These are phyloP conservation scores for Thielaviopsis musarum DNA, from an alignment of 2,329 filamentous ascomycete genomes.

Conservation along the genomic window DNA sequence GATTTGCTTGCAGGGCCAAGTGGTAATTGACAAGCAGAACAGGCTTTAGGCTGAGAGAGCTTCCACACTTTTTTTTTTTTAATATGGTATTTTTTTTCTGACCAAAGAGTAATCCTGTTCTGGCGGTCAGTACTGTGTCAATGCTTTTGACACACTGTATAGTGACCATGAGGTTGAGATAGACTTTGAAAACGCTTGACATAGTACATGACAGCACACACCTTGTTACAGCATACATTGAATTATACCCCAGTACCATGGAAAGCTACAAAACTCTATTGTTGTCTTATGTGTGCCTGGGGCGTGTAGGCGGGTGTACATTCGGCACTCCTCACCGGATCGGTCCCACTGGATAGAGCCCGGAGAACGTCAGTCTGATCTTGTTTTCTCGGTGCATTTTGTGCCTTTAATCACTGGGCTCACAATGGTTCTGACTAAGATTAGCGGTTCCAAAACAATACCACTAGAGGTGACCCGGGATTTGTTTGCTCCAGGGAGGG, in stretches of 20 bases:
- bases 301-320: background rate
- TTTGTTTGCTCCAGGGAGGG: background rate
- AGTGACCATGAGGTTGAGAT: background rate
- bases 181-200: background rate
- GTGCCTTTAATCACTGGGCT: background rate
- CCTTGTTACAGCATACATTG: background rate
- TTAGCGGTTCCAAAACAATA: background rate
- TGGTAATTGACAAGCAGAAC: background rate
- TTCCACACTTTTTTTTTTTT: background rate
- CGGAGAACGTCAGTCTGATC: background rate
- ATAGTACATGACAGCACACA: background rate
- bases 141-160: background rate
- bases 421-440: background rate
- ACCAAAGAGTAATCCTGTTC: background rate
- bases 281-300: background rate
- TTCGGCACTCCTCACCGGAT: too few relatives aligned
- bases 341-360: too few relatives aligned
- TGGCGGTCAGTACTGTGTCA: background rate
- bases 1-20: background rate
- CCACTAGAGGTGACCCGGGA: background rate
- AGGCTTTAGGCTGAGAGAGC: background rate
- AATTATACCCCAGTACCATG: background rate
- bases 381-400: background rate
- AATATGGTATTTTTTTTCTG: background rate
- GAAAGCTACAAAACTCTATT: too few relatives aligned